A percentile compares a stretch with the other conserved stretches of the same genome.
These are phyloP conservation scores for Tuber melanosporum DNA, from an alignment of 495 filamentous ascomycete species.

Conservation along the genomic window DNA sequence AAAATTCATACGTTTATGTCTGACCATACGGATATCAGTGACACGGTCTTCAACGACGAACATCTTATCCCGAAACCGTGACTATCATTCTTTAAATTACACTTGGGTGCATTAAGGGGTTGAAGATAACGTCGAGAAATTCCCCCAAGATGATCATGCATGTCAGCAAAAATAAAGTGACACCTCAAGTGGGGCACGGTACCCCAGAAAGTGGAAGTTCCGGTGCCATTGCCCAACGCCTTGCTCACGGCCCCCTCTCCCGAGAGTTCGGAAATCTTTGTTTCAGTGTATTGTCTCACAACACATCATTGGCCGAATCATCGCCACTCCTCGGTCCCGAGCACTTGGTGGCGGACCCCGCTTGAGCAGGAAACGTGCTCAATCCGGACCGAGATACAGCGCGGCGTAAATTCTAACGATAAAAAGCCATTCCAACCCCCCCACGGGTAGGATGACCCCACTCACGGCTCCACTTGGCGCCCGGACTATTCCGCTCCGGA, in stretches of 20 bases:
- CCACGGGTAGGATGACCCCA: background rate
- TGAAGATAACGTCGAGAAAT: background rate
- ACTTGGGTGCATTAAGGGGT: background rate
- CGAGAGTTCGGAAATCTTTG: background rate
- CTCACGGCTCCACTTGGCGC: background rate
- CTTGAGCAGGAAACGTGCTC: background rate
- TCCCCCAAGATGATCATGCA: background rate
- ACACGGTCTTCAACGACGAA: background rate
- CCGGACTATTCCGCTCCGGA: background rate
- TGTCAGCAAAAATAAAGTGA: background rate
- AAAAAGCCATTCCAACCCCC: background rate
- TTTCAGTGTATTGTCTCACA: background rate
- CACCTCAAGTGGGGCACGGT: background rate
- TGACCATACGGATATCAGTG: background rate
- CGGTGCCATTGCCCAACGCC: background rate
- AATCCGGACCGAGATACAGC: background rate
- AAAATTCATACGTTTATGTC: background rate
- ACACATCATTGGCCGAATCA: background rate
- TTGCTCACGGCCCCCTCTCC: background rate
- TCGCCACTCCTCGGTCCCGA: background rate
- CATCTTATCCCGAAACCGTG: background rate
- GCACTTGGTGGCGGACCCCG: background rate
- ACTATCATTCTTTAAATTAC: background rate
- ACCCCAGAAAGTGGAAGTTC: background rate
- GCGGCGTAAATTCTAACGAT: background rate